These are phyloP conservation scores for Rhodotorula taiwanensis DNA, from an alignment of 768 basidiomycete genomes.

Conservation along the genomic window DNA sequence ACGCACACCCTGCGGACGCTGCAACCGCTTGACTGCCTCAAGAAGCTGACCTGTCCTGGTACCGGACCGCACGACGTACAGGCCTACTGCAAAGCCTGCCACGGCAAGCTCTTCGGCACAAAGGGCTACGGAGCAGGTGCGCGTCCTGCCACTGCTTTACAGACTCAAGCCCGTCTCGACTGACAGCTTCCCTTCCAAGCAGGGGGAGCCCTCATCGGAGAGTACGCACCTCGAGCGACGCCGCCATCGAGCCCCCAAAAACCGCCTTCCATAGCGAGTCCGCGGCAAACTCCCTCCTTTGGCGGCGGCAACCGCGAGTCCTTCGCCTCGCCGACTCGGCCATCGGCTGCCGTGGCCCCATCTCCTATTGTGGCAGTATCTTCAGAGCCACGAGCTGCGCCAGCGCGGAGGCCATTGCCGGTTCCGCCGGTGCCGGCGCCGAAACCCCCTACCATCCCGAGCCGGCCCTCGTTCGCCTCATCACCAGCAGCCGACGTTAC, in stretches of 20 bases:
- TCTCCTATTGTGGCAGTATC: too few relatives aligned
- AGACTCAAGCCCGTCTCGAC: too few relatives aligned
- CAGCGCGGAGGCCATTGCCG: neutral
- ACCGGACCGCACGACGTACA: constrained; percentile 27
- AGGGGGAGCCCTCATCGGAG: constrained; percentile 32
- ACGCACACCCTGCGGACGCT: neutral
- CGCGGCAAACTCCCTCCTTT: too few relatives aligned
- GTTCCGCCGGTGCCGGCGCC: neutral
- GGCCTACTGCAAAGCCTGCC: constrained; percentile 67
- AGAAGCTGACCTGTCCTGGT: neutral
- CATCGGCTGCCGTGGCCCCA: too few relatives aligned
- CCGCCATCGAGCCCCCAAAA: too few relatives aligned
- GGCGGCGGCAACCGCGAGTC: too few relatives aligned
- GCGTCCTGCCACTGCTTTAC: neutral
- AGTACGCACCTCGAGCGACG: constrained; percentile 5
- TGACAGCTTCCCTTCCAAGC: neutral
- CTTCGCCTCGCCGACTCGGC: too few relatives aligned
- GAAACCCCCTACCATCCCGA: neutral
- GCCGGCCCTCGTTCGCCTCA: neutral
- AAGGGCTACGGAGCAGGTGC: constrained; percentile 34
- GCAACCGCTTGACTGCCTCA: constrained; percentile 44
- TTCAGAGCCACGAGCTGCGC: too few relatives aligned
- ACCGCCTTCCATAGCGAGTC: too few relatives aligned
- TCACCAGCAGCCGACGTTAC: neutral
- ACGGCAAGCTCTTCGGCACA: constrained; percentile 64